Evolutionary conservation across 2,329 filamentous ascomycete genomes (phyloP).

Genomic region (Rutstroemia sydowiana): DNA sequence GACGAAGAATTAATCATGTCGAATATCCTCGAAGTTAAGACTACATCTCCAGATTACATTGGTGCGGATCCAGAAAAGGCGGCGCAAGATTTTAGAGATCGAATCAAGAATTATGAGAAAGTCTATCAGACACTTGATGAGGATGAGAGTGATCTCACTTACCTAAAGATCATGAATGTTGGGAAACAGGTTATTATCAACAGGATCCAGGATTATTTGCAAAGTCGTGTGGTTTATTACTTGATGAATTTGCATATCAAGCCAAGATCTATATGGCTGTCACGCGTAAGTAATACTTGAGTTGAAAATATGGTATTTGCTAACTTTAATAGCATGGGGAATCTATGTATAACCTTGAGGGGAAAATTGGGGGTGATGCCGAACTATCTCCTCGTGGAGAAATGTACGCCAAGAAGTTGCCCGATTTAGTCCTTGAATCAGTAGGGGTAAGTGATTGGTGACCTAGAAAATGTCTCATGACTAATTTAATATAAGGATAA

Average conservation of each 20-base stretch:
- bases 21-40: slow-evolving; percentile 97
- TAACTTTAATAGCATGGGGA: slow-evolving; percentile 67
- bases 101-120: slow-evolving; percentile 95
- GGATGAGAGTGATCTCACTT: slow-evolving; percentile 81
- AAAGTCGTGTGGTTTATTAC: slow-evolving; percentile 95
- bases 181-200: slow-evolving; percentile 97
- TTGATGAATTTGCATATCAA: slow-evolving; percentile 98
- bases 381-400: slow-evolving; percentile 79
- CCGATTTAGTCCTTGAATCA: slow-evolving; percentile 75
- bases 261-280: slow-evolving; percentile 92
- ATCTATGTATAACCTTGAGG: slow-evolving; percentile 83
- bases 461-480: background rate
- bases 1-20: slow-evolving; percentile 94
- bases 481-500: slow-evolving; percentile 36
- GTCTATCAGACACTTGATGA: slow-evolving; percentile 91
- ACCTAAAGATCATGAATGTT: slow-evolving; percentile 95
- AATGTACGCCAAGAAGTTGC: slow-evolving; percentile 77
- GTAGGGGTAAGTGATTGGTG: slow-evolving; percentile 61
- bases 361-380: slow-evolving; percentile 89
- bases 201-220: slow-evolving; percentile 91
- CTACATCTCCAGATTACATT: slow-evolving; percentile 87
- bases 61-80: slow-evolving; percentile 91
- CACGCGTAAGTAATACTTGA: slow-evolving; percentile 54
- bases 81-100: slow-evolving; percentile 83
- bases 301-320: background rate